Percentiles rank a stretch among this genome's conserved stretches.
Conservation (phyloP, 1,284 basidiomycete species). For the Puccinia coronata region DNA sequence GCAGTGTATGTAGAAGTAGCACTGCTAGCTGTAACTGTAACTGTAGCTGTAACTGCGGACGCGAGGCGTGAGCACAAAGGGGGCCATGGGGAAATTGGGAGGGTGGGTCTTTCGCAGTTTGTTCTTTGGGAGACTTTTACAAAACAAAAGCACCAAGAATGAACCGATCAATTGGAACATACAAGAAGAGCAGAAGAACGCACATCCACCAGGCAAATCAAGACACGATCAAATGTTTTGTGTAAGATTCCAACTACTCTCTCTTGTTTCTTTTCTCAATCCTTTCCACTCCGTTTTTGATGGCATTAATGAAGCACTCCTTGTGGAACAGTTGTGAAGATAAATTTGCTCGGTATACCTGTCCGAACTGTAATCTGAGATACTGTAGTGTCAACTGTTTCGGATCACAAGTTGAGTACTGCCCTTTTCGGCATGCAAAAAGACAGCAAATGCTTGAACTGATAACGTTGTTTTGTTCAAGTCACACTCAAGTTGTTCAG, state of each 20-base stretch:
- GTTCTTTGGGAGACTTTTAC: too few species aligned
- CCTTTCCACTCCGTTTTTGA: not conserved
- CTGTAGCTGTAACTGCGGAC: too few species aligned
- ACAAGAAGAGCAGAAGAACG: not conserved
- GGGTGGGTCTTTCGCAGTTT: too few species aligned
- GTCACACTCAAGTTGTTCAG: slow-evolving; percentile 41
- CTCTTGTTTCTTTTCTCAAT: too few species aligned
- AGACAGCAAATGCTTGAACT: not conserved
- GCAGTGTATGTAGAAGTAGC: too few species aligned
- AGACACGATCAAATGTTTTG: not conserved
- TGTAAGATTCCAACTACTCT: not conserved
- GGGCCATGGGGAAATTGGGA: too few species aligned
- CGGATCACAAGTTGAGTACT: slow-evolving; percentile 12
- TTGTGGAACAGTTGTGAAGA: slow-evolving; percentile 30
- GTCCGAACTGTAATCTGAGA: slow-evolving; percentile 34
- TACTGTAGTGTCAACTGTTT: slow-evolving; percentile 43
- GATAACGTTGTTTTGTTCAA: not conserved
- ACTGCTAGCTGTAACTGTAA: too few species aligned
- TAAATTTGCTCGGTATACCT: slow-evolving; percentile 23
- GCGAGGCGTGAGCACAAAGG: too few species aligned
- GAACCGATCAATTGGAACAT: not conserved
- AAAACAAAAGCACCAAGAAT: too few species aligned
- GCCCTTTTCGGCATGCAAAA: not conserved
- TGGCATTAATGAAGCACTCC: too few species aligned
- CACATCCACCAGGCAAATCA: slow-evolving; percentile 4